Evolutionary conservation across 352 stramenopile genomes (phyloP), one percentile per base, ranked within the genome.

Genomic region (Phytopythium sindhum): DNA sequence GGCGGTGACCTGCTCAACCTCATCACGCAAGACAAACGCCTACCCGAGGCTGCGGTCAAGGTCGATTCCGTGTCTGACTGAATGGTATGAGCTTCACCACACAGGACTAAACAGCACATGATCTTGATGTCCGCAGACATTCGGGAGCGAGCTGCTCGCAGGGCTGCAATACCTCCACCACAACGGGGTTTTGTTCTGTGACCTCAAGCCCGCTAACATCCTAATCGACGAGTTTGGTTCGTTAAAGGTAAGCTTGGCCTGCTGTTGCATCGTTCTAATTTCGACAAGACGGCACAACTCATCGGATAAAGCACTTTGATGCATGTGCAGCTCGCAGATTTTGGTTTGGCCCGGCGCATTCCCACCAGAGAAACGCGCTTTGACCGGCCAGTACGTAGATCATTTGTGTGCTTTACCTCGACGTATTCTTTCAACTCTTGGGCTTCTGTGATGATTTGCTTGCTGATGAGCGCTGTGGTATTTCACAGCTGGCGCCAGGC

Each of bases 151-250:
- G 44, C 66, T 95, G 28, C 67, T 96, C 24, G 81, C 74, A 12
- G 90, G 90, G 4, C 61, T 96, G 54, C 88, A 97, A 60, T 97
- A 97, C 63, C 64, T 98, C 26, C 93, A 98, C 70, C 67, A 73
- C 9, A 90, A 93, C 33, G 80, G 91, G 44, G 87, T 97, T 61
- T 68, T 98, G 37, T 97, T 93, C 72, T 96, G 92, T 63, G 92
- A 98, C 67, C 66, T 98, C 51, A 96, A 96, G 59, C 92, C 92
- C 31, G 81, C 84, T 41, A 98, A 97, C 61, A 74, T 98, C 14
- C 77, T 98, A 21, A 90, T 98, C 45, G 93, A 98, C 62, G 92
- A 98, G 60, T 97, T 92, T 59, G 93, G 93, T 11, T 95, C 95
- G 24, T 72, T 97, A 3, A 98, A 97, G 72, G 83, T 45, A 17